phyloP scores from a whole-genome alignment of 108 stramenopile species.

The Aurantiochytrium sp. region DNA sequence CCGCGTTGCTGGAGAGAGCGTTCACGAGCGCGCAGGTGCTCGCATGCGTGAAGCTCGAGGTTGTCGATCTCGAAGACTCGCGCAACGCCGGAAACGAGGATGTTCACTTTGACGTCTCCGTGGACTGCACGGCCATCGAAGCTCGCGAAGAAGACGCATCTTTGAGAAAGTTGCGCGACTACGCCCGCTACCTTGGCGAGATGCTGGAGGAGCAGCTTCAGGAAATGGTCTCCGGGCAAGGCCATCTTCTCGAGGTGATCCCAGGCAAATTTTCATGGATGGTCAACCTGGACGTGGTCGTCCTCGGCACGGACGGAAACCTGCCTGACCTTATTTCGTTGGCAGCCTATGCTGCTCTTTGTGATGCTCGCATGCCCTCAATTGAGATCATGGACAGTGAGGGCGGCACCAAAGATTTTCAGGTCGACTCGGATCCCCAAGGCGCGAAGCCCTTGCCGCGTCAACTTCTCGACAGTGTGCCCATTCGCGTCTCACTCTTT shows the following conservation, averaged over 20 bases:
- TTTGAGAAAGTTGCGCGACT: background rate
- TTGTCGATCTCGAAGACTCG: background rate
- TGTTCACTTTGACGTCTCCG: background rate
- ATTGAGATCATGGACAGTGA: background rate
- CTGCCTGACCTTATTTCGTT: background rate
- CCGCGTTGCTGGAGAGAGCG: background rate
- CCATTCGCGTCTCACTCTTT: background rate
- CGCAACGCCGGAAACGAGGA: background rate
- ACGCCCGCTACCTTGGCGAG: background rate
- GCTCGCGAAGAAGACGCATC: background rate
- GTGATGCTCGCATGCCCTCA: background rate
- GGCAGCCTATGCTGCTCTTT: background rate
- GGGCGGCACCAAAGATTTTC: background rate
- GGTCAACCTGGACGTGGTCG: background rate
- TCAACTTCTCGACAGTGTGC: background rate
- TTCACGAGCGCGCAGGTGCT: background rate
- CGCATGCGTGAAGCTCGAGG: background rate
- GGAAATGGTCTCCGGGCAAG: background rate
- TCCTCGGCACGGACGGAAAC: slow-evolving; percentile 1
- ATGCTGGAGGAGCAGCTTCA: background rate
- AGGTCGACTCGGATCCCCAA: background rate
- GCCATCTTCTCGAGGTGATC: background rate
- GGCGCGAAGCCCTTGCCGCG: background rate
- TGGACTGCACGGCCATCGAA: slow-evolving; percentile 6
- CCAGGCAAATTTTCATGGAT: background rate